Evolutionary conservation across 768 basidiomycete genomes (phyloP).

Genomic region (Hygrocybe punicea): DNA sequence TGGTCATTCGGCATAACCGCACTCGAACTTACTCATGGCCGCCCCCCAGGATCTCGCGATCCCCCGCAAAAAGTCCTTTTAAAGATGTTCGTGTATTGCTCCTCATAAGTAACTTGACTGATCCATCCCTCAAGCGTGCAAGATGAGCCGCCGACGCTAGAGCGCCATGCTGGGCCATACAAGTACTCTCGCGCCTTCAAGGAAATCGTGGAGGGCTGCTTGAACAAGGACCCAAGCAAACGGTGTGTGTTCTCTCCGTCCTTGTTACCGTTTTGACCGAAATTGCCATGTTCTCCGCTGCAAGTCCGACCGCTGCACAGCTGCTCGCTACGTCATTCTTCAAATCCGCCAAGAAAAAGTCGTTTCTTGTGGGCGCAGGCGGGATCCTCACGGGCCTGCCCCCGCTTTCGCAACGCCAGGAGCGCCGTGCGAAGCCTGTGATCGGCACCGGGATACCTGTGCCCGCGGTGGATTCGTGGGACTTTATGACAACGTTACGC

Average conservation of each 20-base stretch:
- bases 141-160: slow-evolving; percentile 73
- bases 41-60: slow-evolving; percentile 79
- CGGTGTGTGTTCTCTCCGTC: slow-evolving; percentile 44
- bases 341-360: slow-evolving; percentile 71
- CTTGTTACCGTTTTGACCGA: neutral
- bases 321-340: slow-evolving; percentile 81
- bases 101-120: neutral
- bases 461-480: slow-evolving; percentile 76
- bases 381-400: slow-evolving; percentile 68
- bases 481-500: slow-evolving; percentile 56
- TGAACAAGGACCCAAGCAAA: slow-evolving; percentile 78
- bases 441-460: slow-evolving; percentile 27
- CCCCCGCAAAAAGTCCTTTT: slow-evolving; percentile 70
- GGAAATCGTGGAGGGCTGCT: slow-evolving; percentile 77
- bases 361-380: slow-evolving; percentile 63
- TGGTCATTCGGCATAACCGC: slow-evolving; percentile 98
- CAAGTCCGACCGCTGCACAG: slow-evolving; percentile 71
- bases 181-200: slow-evolving; percentile 80
- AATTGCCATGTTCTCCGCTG: neutral
- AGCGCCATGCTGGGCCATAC: slow-evolving; percentile 65
- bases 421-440: slow-evolving; percentile 45
- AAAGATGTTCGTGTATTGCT: slow-evolving; percentile 49
- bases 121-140: slow-evolving; percentile 49
- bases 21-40: slow-evolving; percentile 81
- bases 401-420: slow-evolving; percentile 68